Evolutionary conservation across 2,329 filamentous ascomycete species (phyloP).

Genomic region (Diplodia mutila): DNA sequence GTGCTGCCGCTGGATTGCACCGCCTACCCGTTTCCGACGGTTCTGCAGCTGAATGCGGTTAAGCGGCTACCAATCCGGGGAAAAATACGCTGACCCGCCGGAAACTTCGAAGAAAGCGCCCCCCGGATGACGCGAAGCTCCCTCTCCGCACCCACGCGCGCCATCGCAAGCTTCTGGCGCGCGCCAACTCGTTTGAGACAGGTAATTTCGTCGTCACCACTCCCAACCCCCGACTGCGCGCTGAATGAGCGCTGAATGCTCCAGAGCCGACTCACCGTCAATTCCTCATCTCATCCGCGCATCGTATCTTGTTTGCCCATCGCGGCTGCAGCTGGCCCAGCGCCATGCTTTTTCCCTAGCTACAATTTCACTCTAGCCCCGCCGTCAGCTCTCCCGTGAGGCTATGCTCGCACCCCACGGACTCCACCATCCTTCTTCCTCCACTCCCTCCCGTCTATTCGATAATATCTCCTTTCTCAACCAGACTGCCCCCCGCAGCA

Average conservation of each 20-base stretch:
- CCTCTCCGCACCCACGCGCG: slow-evolving; percentile 16
- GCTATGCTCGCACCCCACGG: neutral
- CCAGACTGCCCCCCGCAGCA: neutral
- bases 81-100: neutral
- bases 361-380: neutral
- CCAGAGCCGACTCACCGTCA: neutral
- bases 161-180: neutral
- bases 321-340: neutral
- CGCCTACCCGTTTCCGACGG: neutral
- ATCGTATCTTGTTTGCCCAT: neutral
- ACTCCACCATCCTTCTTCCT: neutral
- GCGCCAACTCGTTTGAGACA: neutral
- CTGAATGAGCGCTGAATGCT: neutral
- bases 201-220: slow-evolving; percentile 9
- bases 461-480: neutral
- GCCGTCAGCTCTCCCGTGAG: neutral
- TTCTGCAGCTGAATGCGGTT: neutral
- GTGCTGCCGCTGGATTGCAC: neutral
- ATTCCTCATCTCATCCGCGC: neutral
- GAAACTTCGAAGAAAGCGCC: neutral
- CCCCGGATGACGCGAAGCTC: slow-evolving; percentile 6
- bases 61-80: neutral
- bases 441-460: neutral
- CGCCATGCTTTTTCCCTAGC: slow-evolving; percentile 13
- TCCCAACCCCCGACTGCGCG: neutral